Evolutionary conservation across 2,329 filamentous ascomycete genomes (phyloP).

Genomic region (Fusarium paranaense): DNA sequence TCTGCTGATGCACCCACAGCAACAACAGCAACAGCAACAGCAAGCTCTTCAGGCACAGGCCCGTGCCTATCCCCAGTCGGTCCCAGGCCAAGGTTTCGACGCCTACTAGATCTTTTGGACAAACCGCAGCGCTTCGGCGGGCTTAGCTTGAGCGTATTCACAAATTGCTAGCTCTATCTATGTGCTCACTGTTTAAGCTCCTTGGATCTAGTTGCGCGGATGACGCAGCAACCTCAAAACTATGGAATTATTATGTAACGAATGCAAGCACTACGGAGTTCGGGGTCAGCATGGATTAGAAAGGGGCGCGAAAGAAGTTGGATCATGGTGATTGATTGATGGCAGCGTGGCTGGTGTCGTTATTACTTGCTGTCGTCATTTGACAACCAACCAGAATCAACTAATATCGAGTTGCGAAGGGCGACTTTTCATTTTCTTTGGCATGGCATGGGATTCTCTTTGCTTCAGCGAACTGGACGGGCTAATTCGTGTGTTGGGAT

Average conservation of each 20-base stretch:
- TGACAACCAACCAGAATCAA: slow-evolving; percentile 16
- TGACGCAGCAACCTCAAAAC: slow-evolving; percentile 13
- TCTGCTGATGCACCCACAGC: slow-evolving; percentile 68
- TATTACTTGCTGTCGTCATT: slow-evolving; percentile 6
- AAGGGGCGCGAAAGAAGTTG: slow-evolving; percentile 29
- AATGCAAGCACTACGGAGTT: slow-evolving; percentile 40
- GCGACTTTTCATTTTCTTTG: slow-evolving; percentile 12
- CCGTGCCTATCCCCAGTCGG: slow-evolving; percentile 53
- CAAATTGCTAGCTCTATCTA: slow-evolving; percentile 9
- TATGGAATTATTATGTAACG: slow-evolving; percentile 20
- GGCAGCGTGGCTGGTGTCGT: slow-evolving; percentile 16
- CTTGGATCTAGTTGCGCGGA: slow-evolving; percentile 15
- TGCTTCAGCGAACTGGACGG: slow-evolving; percentile 31
- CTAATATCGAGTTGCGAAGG: slow-evolving; percentile 30
- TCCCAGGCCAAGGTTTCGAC: slow-evolving; percentile 54
- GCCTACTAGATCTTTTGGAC: slow-evolving; percentile 46
- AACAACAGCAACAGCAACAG: slow-evolving; percentile 53
- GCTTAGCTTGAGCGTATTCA: not conserved
- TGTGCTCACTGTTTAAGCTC: not conserved
- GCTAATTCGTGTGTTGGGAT: not conserved
- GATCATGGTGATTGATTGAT: slow-evolving; percentile 21
- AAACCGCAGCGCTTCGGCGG: not conserved
- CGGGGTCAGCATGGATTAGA: slow-evolving; percentile 39
- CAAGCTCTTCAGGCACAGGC: slow-evolving; percentile 57
- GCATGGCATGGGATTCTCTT: slow-evolving; percentile 15